Percentiles rank a stretch among this genome's conserved stretches.
These are phyloP conservation scores for Cylindrodendrum hubeiense DNA, from an alignment of 2,329 filamentous ascomycete species.

Conservation along the genomic window DNA sequence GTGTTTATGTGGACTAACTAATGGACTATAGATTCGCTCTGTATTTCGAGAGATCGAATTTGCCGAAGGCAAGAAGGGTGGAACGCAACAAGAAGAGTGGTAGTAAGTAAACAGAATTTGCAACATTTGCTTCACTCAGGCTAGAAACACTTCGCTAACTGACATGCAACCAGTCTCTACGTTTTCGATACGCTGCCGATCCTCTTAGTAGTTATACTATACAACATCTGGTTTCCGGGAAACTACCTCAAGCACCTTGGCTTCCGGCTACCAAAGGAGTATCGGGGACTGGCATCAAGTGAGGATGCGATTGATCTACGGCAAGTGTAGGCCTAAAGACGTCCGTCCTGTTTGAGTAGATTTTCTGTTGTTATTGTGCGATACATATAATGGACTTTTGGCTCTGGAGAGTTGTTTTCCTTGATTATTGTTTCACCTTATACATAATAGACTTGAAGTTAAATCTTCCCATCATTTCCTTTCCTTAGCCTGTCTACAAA, in stretches of 20 bases:
- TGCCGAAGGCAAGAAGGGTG: constrained; percentile 28
- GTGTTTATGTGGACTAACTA: not conserved
- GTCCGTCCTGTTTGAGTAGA: no score
- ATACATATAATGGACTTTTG: no score
- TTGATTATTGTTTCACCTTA: no score
- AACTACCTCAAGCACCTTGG: constrained; percentile 34
- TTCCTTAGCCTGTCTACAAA: no score
- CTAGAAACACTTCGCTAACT: not conserved
- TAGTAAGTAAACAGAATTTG: constrained; percentile 27
- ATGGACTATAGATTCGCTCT: constrained; percentile 27
- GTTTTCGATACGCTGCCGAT: constrained; percentile 35
- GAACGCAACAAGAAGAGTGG: constrained; percentile 37
- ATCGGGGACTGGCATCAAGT: not conserved
- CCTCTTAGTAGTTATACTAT: constrained; percentile 32
- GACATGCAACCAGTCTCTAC: constrained; percentile 20
- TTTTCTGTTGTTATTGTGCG: no score
- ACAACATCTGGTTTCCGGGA: constrained; percentile 35
- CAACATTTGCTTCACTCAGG: rapidly evolving
- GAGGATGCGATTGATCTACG: not conserved
- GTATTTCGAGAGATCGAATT: constrained; percentile 39
- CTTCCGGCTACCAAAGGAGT: constrained; percentile 25
- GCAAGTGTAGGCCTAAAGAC: not conserved
- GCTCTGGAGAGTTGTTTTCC: no score
- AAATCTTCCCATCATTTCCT: no score
- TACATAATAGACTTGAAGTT: no score